Evolutionary conservation across 257 asterid species (phyloP), one percentile per base, ranked within the genome.

Genomic region (Salvia splendens): DNA sequence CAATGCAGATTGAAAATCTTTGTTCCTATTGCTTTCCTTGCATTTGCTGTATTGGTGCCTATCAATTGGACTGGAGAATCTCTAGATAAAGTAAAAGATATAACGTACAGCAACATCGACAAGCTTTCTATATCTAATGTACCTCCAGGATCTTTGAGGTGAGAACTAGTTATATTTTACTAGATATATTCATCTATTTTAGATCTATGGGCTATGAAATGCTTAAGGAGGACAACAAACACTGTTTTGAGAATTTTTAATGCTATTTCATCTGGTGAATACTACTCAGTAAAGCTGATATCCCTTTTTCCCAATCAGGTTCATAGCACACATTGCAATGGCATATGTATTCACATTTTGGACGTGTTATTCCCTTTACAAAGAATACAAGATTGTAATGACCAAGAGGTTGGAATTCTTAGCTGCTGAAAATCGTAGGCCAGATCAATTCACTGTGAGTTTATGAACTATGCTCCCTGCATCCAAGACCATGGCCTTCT

Each of bases 381-480:
- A 83, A 70, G 99, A 94, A 56, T 91, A 91, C 81, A 45, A 79
- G 80, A 84, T 82, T 46, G 67, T 94, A 50, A 69, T 88, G 59
- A 74, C 42, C 67, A 83, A 87, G 89, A 87, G 99, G 82, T 68
- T 94, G 80, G 90, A 78, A 41, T 94, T 91, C 84, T 86, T 94
- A 46, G 99, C 99, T 47, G 80, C 96, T 80, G 95, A 72, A 76
- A 73, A 49, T 24, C 96, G 98, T 35, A 91, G 86, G 46, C 89
- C 97, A 3, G 96, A 94, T 83, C 97, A 94, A 70, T 94, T 79
- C 73, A 87, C 96, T 32, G 99, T 88, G 72, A 85, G 98, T 82
- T 61, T 45, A 32, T 65, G 57, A 50, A 63, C 41, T 8, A 14
- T 46, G 16, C 52, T 52, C 40, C 32, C 54, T 6, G 12, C 48